Evolutionary conservation across 164 flowering plant genomes (phyloP).

Genomic region (Aristolochia fimbriata): DNA sequence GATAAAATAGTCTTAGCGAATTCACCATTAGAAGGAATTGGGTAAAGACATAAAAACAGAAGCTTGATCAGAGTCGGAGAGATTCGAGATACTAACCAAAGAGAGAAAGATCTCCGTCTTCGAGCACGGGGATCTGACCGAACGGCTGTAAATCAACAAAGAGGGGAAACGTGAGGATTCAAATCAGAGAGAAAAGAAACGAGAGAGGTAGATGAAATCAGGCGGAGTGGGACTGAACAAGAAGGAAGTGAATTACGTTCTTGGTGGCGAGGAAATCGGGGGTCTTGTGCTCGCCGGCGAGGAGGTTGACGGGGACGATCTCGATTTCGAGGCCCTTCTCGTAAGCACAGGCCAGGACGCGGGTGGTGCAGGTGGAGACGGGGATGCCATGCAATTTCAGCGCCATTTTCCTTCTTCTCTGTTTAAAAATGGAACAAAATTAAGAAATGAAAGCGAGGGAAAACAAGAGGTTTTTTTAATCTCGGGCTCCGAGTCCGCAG

Average conservation of each 20-base stretch:
- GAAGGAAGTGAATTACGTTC: not conserved
- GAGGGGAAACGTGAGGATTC: not conserved
- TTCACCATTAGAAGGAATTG: too few relatives aligned
- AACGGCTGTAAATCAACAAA: slow-evolving; percentile 23
- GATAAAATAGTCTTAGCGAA: too few relatives aligned
- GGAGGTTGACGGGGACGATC: slow-evolving; percentile 30
- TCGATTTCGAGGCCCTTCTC: slow-evolving; percentile 43
- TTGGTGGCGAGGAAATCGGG: slow-evolving; percentile 21
- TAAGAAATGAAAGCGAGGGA: not conserved
- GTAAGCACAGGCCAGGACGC: slow-evolving; percentile 19
- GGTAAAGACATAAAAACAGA: not conserved
- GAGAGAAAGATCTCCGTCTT: slow-evolving; percentile 30
- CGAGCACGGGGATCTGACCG: slow-evolving; percentile 26
- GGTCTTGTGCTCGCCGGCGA: slow-evolving; percentile 34
- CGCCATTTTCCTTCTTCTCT: slow-evolving; percentile 1
- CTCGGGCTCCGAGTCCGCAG: not conserved
- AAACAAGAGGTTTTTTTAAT: not conserved
- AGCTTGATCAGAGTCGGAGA: too few relatives aligned
- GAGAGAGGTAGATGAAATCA: not conserved
- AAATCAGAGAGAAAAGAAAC: not conserved
- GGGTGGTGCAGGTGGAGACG: slow-evolving; percentile 11
- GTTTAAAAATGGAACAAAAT: too few relatives aligned
- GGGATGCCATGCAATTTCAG: slow-evolving; percentile 5
- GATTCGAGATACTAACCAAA: slow-evolving; percentile 21
- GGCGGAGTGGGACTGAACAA: too few relatives aligned